A percentile compares a stretch with the other conserved stretches of the same genome.
Evolutionary conservation across 495 filamentous ascomycete species (phyloP).

Genomic region (Pyronema omphalodes): DNA sequence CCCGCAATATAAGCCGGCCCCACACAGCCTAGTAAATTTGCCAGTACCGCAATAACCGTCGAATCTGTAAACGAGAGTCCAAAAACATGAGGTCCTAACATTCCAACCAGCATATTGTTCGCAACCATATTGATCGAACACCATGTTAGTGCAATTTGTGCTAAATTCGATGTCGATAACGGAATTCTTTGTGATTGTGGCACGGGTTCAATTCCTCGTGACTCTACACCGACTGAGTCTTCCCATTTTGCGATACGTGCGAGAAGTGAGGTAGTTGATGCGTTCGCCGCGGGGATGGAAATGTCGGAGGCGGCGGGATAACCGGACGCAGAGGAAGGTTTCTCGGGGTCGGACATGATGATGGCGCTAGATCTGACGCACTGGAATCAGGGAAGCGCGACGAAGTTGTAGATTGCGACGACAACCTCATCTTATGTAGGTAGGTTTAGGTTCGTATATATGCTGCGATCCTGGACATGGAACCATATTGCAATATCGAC

Average conservation of each 20-base stretch:
- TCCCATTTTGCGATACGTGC: constrained; percentile 12
- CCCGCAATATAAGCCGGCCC: constrained; percentile 51
- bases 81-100: constrained; percentile 54
- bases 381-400: too few relatives aligned
- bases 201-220: constrained; percentile 50
- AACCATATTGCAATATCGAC: too few relatives aligned
- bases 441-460: too few relatives aligned
- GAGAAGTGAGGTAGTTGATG: background rate
- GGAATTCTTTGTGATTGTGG: constrained; percentile 39
- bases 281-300: background rate
- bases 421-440: too few relatives aligned
- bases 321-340: too few relatives aligned
- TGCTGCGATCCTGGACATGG: too few relatives aligned
- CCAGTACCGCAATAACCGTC: constrained; percentile 46
- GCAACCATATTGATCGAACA: constrained; percentile 57
- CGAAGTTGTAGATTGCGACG: too few relatives aligned
- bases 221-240: constrained; percentile 37
- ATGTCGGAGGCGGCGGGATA: too few relatives aligned
- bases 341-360: too few relatives aligned
- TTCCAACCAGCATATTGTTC: constrained; percentile 58
- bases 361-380: too few relatives aligned
- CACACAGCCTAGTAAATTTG: constrained; percentile 38
- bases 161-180: constrained; percentile 37
- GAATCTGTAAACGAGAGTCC: constrained; percentile 48
- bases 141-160: constrained; percentile 52